A percentile compares a stretch with the other conserved stretches of the same genome.
Evolutionary conservation across 2,329 filamentous ascomycete species (phyloP).

Genomic region (Pseudocercospora cruenta): DNA sequence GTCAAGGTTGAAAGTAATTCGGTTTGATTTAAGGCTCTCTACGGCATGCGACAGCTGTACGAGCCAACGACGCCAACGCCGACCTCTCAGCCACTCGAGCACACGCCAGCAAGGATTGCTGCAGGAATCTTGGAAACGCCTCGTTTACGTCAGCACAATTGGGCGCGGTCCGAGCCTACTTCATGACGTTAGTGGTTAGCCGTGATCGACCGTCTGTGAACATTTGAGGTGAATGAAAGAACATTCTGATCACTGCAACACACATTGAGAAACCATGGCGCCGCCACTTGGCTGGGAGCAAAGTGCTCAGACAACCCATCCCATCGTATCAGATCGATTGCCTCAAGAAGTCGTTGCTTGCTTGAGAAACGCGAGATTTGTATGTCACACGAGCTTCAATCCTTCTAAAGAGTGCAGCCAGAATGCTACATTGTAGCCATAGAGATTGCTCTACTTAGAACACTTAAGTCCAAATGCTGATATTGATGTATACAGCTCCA

Average conservation of each 20-base stretch:
- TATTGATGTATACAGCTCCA: constrained; percentile 68
- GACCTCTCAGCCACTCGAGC: neutral
- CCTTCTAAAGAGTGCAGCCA: neutral
- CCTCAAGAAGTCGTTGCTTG: constrained; percentile 87
- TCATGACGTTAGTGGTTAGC: neutral
- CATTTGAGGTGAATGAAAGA: neutral
- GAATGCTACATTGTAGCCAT: neutral
- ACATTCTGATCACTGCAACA: constrained; percentile 2
- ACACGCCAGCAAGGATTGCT: neutral
- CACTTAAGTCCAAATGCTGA: neutral
- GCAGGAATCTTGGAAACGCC: neutral
- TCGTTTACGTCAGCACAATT: neutral
- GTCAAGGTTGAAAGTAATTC: neutral
- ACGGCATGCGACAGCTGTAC: neutral
- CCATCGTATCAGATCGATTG: constrained; percentile 68
- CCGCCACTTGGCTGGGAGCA: constrained; percentile 40
- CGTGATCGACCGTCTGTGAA: constrained; percentile 5
- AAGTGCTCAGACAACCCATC: constrained; percentile 73
- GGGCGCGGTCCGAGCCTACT: neutral
- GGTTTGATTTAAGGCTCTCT: neutral
- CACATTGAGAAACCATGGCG: constrained; percentile 28
- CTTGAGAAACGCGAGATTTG: constrained; percentile 92
- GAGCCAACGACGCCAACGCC: neutral
- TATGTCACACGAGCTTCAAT: constrained; percentile 53
- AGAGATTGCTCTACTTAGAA: neutral